Percentiles rank a stretch among this genome's conserved stretches.
These are phyloP conservation scores for Trichoderma orchidacearum DNA, from an alignment of 495 filamentous ascomycete species.

Conservation along the genomic window DNA sequence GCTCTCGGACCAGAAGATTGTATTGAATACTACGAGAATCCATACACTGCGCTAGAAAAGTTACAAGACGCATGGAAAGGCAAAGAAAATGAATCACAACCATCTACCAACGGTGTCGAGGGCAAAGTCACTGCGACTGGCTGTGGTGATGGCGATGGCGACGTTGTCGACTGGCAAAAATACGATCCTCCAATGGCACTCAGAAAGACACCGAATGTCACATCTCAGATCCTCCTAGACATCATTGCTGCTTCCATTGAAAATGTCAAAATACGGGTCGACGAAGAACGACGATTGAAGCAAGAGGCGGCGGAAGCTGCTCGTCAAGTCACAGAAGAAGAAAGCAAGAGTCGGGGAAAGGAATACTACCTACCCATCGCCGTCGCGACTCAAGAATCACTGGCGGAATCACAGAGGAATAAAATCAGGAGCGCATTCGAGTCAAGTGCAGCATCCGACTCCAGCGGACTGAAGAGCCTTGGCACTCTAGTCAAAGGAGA, in stretches of 20 bases:
- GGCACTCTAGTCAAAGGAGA: neutral
- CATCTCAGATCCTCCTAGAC: conserved; percentile 13
- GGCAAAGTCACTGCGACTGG: neutral
- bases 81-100: neutral
- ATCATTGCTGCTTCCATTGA: conserved; percentile 18
- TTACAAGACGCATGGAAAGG: neutral
- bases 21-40: neutral
- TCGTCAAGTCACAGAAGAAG: neutral
- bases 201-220: conserved; percentile 8
- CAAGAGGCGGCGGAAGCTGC: conserved; percentile 6
- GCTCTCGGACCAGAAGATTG: neutral
- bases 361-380: neutral
- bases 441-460: neutral
- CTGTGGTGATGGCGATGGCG: neutral
- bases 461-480: neutral
- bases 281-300: conserved; percentile 5
- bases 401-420: neutral
- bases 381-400: neutral
- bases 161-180: conserved; percentile 15
- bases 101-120: neutral
- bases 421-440: neutral
- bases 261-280: conserved; percentile 16
- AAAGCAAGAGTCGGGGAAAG: conserved; percentile 4
- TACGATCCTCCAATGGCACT: conserved; percentile 21
- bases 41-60: neutral